Base-by-base conservation (phyloP, 495 filamentous ascomycete genomes). In the Collariella sp. region DNA sequence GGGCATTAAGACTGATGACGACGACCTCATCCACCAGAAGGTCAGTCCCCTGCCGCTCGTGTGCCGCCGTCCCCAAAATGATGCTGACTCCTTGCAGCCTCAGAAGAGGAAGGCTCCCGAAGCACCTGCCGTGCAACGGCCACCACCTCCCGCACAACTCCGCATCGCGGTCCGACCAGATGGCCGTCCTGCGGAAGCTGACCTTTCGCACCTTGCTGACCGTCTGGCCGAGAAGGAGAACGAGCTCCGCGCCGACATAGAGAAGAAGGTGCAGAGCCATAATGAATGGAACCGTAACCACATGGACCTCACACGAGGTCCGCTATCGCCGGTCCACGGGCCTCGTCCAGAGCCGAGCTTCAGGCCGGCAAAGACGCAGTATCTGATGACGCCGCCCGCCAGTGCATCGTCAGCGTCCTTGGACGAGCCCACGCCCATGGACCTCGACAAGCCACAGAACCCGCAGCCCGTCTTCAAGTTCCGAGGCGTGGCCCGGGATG, bases 21-120 rank as follows among this genome's bases (percentile, higher is more conserved):
- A 97, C 60, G 91, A 96, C 62, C 80, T 97, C 60, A 84, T 94
- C 74, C 91, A 91, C 70, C 86, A 91, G 63, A 93, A 93, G 81
- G 89, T 91, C 73, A 70, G 80, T 61, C 33, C 56, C 23, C n/a
- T 38, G 4, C 47, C 26, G 18, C 12, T 36, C 16, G 7, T 11
- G 34, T 49, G 13, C 33, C 49, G 45, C 34, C 15, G 18, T 20
- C 9, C 20, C 33, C 44, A 34, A 52, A 60, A 49, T 63, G 70
- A 70, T 73, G 52, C 78, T 79, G 44, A 75, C 54, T 31, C 5
- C 19, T 33, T 26, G 45, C 64, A 74, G 67, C 76, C 85, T 58
- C 87, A 83, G 56, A 89, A 88, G 71, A 83, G 85, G 68, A 87
- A 85, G 63, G 59, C 77, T 45, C 64, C 72, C 62, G 80, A 89